These are phyloP conservation scores for Dictyostelium brefeldianum DNA, from an alignment of 78 protist genomes.

Conservation along the genomic window DNA sequence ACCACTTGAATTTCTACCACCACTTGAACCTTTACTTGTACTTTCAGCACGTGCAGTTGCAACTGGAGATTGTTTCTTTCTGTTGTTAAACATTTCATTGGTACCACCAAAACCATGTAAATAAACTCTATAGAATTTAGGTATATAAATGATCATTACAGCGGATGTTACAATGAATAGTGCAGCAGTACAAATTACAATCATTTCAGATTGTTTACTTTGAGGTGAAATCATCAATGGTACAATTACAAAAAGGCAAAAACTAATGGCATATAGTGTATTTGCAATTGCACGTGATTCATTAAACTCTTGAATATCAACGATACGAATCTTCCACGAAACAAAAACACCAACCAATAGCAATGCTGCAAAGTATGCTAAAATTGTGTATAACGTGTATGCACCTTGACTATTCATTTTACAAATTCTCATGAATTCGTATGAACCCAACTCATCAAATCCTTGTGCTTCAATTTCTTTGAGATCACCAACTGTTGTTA, in stretches of 20 bases:
- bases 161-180: constrained; percentile 6
- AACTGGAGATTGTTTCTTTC: not conserved
- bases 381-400: not conserved
- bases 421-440: constrained; percentile 2
- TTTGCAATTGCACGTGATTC: constrained; percentile 19
- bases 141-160: not conserved
- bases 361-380: not conserved
- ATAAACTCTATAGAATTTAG: constrained; percentile 34
- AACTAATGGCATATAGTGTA: constrained; percentile 15
- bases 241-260: constrained; percentile 8
- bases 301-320: constrained; percentile 25
- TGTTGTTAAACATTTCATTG: not conserved
- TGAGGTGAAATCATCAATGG: constrained; percentile 14
- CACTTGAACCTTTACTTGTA: constrained; percentile 8
- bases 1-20: not conserved
- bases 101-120: constrained; percentile 11
- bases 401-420: not conserved
- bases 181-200: constrained; percentile 1
- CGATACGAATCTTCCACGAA: constrained; percentile 9
- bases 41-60: constrained; percentile 24
- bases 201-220: not conserved
- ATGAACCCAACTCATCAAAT: not conserved
- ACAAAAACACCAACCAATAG: constrained; percentile 18
- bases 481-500: not conserved
- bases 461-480: not conserved